Evolutionary conservation across 371 early-diverging fungal species (phyloP).

Genomic region (Thermomucor indicae-seudaticae): DNA sequence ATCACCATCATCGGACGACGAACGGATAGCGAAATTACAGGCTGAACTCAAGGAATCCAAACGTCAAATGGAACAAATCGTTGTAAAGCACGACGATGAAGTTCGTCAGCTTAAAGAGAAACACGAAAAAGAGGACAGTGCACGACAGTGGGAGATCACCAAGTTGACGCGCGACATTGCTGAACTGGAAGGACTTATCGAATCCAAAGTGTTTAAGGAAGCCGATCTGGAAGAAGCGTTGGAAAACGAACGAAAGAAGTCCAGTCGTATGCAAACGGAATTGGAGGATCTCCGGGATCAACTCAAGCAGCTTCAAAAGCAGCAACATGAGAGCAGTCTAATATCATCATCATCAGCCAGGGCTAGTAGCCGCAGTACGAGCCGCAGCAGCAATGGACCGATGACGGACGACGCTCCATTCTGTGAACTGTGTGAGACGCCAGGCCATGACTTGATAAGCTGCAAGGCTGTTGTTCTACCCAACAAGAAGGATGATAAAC

Average conservation of each 20-base stretch:
- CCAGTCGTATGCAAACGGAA: slow-evolving; percentile 49
- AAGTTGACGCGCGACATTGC: slow-evolving; percentile 64
- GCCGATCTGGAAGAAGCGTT: slow-evolving; percentile 69
- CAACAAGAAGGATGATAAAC: slow-evolving; percentile 1
- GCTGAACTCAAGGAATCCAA: slow-evolving; percentile 46
- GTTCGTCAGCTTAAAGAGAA: slow-evolving; percentile 52
- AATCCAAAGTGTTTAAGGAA: slow-evolving; percentile 74
- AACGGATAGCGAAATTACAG: slow-evolving; percentile 10
- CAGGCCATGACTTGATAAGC: slow-evolving; percentile 64
- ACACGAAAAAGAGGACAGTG: slow-evolving; percentile 48
- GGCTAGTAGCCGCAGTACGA: slow-evolving; percentile 1
- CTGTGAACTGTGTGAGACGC: slow-evolving; percentile 68
- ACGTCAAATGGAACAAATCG: slow-evolving; percentile 45
- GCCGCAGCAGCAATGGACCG: slow-evolving; percentile 4
- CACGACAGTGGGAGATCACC: slow-evolving; percentile 55
- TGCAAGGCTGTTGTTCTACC: slow-evolving; percentile 46
- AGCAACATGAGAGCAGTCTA: not conserved
- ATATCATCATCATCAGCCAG: not conserved
- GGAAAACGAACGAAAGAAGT: slow-evolving; percentile 47
- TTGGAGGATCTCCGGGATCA: slow-evolving; percentile 44
- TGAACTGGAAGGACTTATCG: slow-evolving; percentile 67
- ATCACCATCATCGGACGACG: slow-evolving; percentile 63
- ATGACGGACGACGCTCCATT: slow-evolving; percentile 23
- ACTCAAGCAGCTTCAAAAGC: slow-evolving; percentile 12
- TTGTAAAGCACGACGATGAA: slow-evolving; percentile 48